Percentiles rank a stretch among this genome's conserved stretches.
Evolutionary conservation across 371 early-diverging fungal species (phyloP).

Genomic region (Enterocytospora artemiae): DNA sequence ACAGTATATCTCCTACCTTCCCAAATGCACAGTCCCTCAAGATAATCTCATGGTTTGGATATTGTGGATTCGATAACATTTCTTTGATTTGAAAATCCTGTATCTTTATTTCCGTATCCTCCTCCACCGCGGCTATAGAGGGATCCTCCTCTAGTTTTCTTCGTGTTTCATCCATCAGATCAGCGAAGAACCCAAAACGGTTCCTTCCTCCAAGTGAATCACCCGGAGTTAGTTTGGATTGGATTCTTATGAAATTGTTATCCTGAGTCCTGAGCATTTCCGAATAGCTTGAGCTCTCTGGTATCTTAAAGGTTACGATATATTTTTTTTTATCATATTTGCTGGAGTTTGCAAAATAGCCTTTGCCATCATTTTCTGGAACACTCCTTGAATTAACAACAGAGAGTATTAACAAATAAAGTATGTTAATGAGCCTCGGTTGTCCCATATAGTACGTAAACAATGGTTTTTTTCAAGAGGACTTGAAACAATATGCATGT

Average conservation of each 20-base stretch:
- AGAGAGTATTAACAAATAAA: too few species aligned
- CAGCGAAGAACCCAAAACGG: slow-evolving; percentile 29
- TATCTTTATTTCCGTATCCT: slow-evolving; percentile 23
- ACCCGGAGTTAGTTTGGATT: neutral
- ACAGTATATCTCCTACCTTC: neutral
- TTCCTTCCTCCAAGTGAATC: slow-evolving; percentile 23
- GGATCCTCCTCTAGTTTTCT: slow-evolving; percentile 28
- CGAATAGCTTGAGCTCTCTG: neutral
- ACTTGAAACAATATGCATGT: too few species aligned
- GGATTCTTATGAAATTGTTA: neutral
- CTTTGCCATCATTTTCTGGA: too few species aligned
- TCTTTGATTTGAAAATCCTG: neutral
- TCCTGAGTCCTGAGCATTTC: neutral
- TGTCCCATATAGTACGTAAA: too few species aligned
- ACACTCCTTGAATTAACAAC: too few species aligned
- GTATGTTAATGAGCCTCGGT: too few species aligned
- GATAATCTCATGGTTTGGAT: neutral
- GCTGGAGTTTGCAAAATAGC: too few species aligned
- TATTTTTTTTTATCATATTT: too few species aligned
- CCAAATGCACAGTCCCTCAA: neutral
- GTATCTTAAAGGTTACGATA: slow-evolving; percentile 34
- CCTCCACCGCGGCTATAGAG: slow-evolving; percentile 24
- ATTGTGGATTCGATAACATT: too few species aligned
- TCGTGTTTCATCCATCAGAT: slow-evolving; percentile 22
- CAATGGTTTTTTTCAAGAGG: too few species aligned